A percentile compares a stretch with the other conserved stretches of the same genome.
Conservation (phyloP, 208 protist species). For the Trichomonas tenax region DNA sequence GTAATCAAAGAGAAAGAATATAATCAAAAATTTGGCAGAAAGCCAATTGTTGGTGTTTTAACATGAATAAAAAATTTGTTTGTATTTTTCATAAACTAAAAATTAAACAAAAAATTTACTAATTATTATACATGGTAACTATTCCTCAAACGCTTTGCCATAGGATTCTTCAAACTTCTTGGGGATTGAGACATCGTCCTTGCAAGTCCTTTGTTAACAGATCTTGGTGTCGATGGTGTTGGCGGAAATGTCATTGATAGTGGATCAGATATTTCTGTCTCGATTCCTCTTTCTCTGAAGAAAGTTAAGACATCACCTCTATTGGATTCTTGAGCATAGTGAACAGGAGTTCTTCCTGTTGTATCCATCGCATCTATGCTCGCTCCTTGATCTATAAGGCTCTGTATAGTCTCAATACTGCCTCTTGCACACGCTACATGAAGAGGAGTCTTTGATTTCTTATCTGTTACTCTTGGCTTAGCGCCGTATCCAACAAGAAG, state of each 20-base stretch:
- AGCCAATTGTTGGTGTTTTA: background rate
- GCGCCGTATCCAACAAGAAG: background rate
- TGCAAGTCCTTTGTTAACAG: too few relatives aligned
- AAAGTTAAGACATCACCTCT: background rate
- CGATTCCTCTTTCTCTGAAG: background rate
- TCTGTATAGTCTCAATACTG: background rate
- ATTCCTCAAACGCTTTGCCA: too few relatives aligned
- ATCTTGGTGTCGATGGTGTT: too few relatives aligned
- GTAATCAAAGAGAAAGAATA: constrained; percentile 12
- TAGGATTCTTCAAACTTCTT: too few relatives aligned
- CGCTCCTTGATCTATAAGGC: background rate
- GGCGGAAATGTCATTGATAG: too few relatives aligned
- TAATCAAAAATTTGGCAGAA: background rate
- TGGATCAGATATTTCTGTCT: background rate
- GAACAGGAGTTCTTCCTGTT: background rate
- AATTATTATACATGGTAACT: too few relatives aligned
- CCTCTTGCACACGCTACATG: background rate
- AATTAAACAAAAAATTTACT: too few relatives aligned
- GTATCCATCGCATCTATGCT: background rate
- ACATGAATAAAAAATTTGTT: too few relatives aligned
- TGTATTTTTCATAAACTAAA: too few relatives aligned
- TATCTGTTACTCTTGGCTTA: background rate
- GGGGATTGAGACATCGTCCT: too few relatives aligned
- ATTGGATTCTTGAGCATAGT: background rate
- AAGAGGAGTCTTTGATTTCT: background rate